Evolutionary conservation across 208 protist genomes (phyloP).

Genomic region (Crithidia brevicula): DNA sequence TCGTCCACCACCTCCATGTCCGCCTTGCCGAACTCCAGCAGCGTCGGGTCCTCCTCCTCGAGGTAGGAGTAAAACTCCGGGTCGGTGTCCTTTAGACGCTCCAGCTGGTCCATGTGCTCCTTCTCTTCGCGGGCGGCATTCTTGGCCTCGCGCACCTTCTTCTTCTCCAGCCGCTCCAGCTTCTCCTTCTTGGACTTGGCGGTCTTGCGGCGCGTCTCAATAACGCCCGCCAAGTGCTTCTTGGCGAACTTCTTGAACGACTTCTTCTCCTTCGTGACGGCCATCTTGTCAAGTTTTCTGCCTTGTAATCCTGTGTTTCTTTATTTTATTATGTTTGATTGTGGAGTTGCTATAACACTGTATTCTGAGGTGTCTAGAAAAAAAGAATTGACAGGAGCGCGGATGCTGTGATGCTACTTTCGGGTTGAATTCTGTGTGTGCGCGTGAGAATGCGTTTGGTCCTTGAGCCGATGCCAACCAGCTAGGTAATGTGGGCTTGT

Average conservation of each 20-base stretch:
- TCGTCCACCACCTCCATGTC: constrained; percentile 82
- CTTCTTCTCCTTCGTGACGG: constrained; percentile 86
- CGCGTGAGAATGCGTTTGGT: no score
- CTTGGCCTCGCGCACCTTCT: constrained; percentile 73
- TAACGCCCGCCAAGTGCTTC: constrained; percentile 90
- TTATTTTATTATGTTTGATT: no score
- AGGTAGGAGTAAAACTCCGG: constrained; percentile 91
- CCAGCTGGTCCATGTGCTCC: constrained; percentile 89
- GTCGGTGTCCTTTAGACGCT: constrained; percentile 89
- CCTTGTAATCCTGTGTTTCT: no score
- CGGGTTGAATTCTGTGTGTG: no score
- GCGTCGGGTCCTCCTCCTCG: constrained; percentile 88
- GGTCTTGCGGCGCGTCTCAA: constrained; percentile 89
- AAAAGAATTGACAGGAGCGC: no score
- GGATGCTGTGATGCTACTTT: no score
- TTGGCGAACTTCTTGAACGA: constrained; percentile 93
- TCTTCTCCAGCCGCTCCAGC: constrained; percentile 78
- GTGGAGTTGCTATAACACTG: no score
- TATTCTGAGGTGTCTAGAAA: no score
- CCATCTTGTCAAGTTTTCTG: no score
- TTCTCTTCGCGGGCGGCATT: constrained; percentile 77
- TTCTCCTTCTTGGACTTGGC: constrained; percentile 90
- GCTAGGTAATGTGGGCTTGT: not conserved
- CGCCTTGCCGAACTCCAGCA: constrained; percentile 86
- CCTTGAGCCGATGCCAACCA: no score